Conservation (phyloP, 2,329 filamentous ascomycete species). For the Arthrobotrys pseudoclavata region DNA sequence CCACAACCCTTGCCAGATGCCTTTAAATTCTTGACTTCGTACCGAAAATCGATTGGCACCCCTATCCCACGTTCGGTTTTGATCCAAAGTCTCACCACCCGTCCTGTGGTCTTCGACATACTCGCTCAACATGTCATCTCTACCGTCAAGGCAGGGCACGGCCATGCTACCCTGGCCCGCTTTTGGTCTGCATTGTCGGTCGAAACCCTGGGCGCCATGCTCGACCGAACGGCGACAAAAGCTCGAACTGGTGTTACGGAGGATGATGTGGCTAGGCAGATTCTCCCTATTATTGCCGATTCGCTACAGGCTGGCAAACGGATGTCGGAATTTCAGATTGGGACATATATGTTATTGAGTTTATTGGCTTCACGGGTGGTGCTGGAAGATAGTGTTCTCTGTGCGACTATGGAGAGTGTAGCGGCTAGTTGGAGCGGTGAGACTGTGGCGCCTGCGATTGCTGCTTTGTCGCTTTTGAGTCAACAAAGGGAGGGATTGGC, state of each 20-base stretch:
- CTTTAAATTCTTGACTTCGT: slow-evolving; percentile 87
- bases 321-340: slow-evolving; percentile 83
- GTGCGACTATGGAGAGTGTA: slow-evolving; percentile 89
- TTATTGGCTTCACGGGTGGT: slow-evolving; percentile 86
- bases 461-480: slow-evolving; percentile 84
- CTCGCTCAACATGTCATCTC: slow-evolving; percentile 84
- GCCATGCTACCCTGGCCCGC: slow-evolving; percentile 82
- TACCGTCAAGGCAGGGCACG: slow-evolving; percentile 78
- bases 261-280: slow-evolving; percentile 79
- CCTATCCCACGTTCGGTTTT: slow-evolving; percentile 83
- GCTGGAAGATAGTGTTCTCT: slow-evolving; percentile 83
- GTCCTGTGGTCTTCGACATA: slow-evolving; percentile 79
- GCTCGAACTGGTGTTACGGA: slow-evolving; percentile 74
- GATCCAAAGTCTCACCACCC: slow-evolving; percentile 85
- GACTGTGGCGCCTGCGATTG: slow-evolving; percentile 79
- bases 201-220: slow-evolving; percentile 84
- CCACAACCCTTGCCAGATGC: slow-evolving; percentile 79
- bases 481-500: slow-evolving; percentile 79
- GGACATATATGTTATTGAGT: slow-evolving; percentile 90
- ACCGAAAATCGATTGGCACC: slow-evolving; percentile 79
- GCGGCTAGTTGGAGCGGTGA: slow-evolving; percentile 81
- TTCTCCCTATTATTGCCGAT: slow-evolving; percentile 79
- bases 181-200: slow-evolving; percentile 94
- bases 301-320: slow-evolving; percentile 79
- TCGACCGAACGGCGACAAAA: slow-evolving; percentile 82